A percentile compares a stretch with the other conserved stretches of the same genome.
Evolutionary conservation across 2,329 filamentous ascomycete genomes (phyloP).

Genomic region (Lachnellula occidentalis): DNA sequence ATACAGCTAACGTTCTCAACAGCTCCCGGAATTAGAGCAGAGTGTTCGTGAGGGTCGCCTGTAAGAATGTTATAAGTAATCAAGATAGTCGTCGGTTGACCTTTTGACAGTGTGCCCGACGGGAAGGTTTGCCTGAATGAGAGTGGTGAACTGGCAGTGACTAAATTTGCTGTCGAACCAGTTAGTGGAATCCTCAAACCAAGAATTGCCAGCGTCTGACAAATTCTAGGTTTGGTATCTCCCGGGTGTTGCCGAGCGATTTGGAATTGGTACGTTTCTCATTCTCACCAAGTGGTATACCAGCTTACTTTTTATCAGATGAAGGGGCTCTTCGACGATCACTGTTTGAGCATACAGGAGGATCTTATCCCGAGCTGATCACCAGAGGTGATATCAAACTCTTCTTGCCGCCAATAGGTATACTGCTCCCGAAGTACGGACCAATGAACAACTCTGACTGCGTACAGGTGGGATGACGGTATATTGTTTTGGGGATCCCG

Average conservation of each 20-base stretch:
- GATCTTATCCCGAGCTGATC: slow-evolving; percentile 94
- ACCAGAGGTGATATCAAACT: slow-evolving; percentile 92
- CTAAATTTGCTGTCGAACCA: slow-evolving; percentile 97
- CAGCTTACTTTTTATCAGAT: slow-evolving; percentile 71
- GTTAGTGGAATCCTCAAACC: slow-evolving; percentile 42
- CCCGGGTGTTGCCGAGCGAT: slow-evolving; percentile 82
- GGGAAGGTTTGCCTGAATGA: slow-evolving; percentile 85
- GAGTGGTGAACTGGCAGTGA: slow-evolving; percentile 83
- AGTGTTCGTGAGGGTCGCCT: slow-evolving; percentile 77
- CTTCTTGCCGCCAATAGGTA: slow-evolving; percentile 91
- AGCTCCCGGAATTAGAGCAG: slow-evolving; percentile 86
- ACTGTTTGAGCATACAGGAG: slow-evolving; percentile 91
- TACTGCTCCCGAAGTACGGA: slow-evolving; percentile 76
- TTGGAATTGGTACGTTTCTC: slow-evolving; percentile 57
- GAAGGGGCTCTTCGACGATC: slow-evolving; percentile 81
- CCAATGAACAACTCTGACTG: slow-evolving; percentile 7
- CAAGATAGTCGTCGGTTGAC: slow-evolving; percentile 8
- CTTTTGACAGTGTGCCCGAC: slow-evolving; percentile 43
- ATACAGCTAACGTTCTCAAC: slow-evolving; percentile 6
- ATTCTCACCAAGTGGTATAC: slow-evolving; percentile 26
- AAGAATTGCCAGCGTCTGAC: neutral
- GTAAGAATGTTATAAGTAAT: slow-evolving; percentile 32
- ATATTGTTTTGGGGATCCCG: slow-evolving; percentile 93
- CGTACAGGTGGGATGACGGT: slow-evolving; percentile 67
- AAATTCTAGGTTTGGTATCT: slow-evolving; percentile 81